Base-by-base conservation (phyloP, 192 early-diverging fungal genomes). In the Mortierella claussenii region DNA sequence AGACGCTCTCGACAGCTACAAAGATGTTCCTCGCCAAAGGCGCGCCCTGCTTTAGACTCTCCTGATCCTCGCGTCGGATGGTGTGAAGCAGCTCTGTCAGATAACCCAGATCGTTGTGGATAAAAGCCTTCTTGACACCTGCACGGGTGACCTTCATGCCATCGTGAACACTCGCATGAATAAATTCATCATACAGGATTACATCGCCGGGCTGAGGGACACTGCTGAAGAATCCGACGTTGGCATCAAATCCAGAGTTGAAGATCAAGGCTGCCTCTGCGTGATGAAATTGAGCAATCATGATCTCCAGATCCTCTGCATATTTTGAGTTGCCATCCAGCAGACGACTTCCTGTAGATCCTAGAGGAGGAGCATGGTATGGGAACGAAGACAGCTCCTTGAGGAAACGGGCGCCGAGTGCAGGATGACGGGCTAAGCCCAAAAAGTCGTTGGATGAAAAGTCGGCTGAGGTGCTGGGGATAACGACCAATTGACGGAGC, bases 241-340 rank as follows among this genome's bases (percentile, higher is more conserved):
- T 95, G 30, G 94, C 94, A 78, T 95, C 94, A 62, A 91, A 95
- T 0, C 94, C 94, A n/a, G 92, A 93, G 75, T 94, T 92, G 70
- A 95, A 93, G 1, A 93, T 78, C 30, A 95, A 70, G 3, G 91
- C 92, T 0, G 82, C 62, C 47, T 88, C 82, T 0, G 82, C 68
- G 11, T 86, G 43, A 36, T 88, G 87, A 65, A 89, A 93, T 0
- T 70, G n/a, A 1, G 91, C 87, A 28, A 95, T 85, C 43, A 54
- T 66, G 4, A 33, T 31, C 69, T 95, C 94, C 4, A 95, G 81
- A 18, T 83, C 57, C n/a, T 87, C 80, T 0, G 88, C 89, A 53
- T 81, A 84, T 5, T 33, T 4, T 2, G 90, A 92, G 65, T 94
- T 90, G 10, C 94, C 94, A 31, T 88, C 86, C 17, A 95, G 69